These are phyloP conservation scores for Quillaja saponaria DNA, from an alignment of 306 rosid genomes.

Conservation along the genomic window DNA sequence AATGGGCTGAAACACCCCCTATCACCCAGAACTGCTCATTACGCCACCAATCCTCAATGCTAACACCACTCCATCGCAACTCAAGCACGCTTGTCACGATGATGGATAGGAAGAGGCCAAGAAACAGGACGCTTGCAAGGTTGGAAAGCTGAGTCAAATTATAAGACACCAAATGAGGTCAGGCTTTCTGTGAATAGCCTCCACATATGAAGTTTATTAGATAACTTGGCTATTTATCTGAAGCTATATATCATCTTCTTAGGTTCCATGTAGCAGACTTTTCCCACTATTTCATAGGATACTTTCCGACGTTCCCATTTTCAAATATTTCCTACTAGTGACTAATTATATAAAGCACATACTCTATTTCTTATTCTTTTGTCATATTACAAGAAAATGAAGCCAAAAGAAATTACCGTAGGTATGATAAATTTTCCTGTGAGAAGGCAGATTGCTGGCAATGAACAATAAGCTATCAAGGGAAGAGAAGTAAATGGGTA, in stretches of 20 bases:
- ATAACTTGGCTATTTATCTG: too few species aligned
- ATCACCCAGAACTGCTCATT: constrained; percentile 98
- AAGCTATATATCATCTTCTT: constrained; percentile 4
- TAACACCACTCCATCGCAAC: constrained; percentile 92
- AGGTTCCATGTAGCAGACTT: not conserved
- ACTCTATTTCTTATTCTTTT: too few species aligned
- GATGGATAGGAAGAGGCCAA: constrained; percentile 91
- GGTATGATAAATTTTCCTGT: constrained; percentile 96
- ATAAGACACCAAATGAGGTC: not conserved
- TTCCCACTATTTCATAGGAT: constrained; percentile 1
- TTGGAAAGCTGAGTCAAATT: constrained; percentile 77
- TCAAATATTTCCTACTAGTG: too few species aligned
- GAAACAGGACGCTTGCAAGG: constrained; percentile 84
- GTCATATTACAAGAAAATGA: too few species aligned
- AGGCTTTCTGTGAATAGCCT: constrained; percentile 14
- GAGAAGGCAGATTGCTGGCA: constrained; percentile 96
- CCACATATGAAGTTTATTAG: not conserved
- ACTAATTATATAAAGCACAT: too few species aligned
- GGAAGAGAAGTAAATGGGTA: constrained; percentile 97
- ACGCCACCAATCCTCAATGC: constrained; percentile 83
- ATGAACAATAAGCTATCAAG: constrained; percentile 78
- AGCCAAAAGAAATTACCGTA: constrained; percentile 63
- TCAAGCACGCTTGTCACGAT: constrained; percentile 77
- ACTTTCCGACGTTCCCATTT: too few species aligned
- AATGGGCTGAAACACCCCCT: constrained; percentile 97